phyloP scores from a whole-genome alignment of 139 green algal species.

The Mesostigma viride region DNA sequence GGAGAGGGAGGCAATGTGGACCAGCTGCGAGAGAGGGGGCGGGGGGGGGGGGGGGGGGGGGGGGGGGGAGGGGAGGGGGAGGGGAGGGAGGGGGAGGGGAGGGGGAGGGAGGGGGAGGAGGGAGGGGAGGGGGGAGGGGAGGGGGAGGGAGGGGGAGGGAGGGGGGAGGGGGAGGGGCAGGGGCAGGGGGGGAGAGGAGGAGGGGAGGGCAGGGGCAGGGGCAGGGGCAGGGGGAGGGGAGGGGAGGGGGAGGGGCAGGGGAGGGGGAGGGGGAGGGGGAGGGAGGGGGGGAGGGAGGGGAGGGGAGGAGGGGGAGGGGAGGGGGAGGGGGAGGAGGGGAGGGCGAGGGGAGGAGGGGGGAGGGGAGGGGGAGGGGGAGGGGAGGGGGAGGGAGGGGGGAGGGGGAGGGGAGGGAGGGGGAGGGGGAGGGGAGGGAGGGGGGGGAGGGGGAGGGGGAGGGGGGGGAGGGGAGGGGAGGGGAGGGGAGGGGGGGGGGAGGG shows the following conservation, averaged over 20 bases:
- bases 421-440: no score
- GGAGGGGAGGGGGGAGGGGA: neutral
- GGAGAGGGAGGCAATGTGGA: no score
- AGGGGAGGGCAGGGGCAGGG: neutral
- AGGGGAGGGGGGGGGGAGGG: no score
- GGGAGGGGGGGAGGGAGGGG: neutral
- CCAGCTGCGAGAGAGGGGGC: neutral
- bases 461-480: no score
- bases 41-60: conserved; percentile 9
- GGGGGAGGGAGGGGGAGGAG: neutral
- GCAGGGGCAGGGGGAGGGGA: neutral
- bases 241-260: neutral
- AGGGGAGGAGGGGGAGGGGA: neutral
- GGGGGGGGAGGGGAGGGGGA: neutral
- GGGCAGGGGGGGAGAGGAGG: neutral
- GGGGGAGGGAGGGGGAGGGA: neutral
- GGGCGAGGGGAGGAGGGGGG: neutral
- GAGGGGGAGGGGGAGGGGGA: neutral
- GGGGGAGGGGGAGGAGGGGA: neutral
- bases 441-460: no score
- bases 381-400: no score
- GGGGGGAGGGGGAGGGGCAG: neutral
- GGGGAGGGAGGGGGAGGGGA: neutral
- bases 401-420: no score
- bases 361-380: no score